A percentile compares a stretch with the other conserved stretches of the same genome.
Evolutionary conservation across 2,329 filamentous ascomycete genomes (phyloP).

Genomic region (Stagonosporopsis chrysanthemi): DNA sequence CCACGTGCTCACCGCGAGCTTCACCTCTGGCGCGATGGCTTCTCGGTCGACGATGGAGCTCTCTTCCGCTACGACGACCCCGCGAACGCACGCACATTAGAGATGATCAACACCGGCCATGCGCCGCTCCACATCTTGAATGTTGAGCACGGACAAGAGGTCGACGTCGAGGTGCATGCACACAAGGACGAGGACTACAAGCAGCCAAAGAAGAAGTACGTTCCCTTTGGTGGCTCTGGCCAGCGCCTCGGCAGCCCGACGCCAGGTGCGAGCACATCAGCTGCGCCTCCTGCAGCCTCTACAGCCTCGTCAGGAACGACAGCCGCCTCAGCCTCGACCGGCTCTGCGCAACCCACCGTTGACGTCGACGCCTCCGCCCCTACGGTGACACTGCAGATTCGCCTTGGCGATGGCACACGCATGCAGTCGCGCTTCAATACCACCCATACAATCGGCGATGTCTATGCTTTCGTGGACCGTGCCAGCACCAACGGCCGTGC

Average conservation of each 20-base stretch:
- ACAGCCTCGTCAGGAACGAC: slow-evolving; percentile 45
- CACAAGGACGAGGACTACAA: slow-evolving; percentile 79
- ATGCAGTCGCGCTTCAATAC: slow-evolving; percentile 84
- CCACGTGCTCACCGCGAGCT: slow-evolving; percentile 71
- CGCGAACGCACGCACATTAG: slow-evolving; percentile 72
- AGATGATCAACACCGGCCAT: slow-evolving; percentile 78
- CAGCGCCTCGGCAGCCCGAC: slow-evolving; percentile 80
- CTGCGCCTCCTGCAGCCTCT: slow-evolving; percentile 45
- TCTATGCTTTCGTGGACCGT: slow-evolving; percentile 77
- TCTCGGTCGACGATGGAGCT: slow-evolving; percentile 83
- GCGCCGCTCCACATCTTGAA: slow-evolving; percentile 81
- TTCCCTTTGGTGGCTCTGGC: slow-evolving; percentile 75
- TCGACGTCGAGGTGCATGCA: slow-evolving; percentile 78
- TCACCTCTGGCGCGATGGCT: slow-evolving; percentile 84
- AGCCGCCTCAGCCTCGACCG: slow-evolving; percentile 33
- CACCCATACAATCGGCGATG: slow-evolving; percentile 76
- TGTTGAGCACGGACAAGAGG: slow-evolving; percentile 75
- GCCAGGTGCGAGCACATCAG: slow-evolving; percentile 61
- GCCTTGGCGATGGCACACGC: slow-evolving; percentile 78
- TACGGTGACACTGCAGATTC: slow-evolving; percentile 74
- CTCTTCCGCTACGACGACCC: slow-evolving; percentile 82
- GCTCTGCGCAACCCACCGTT: slow-evolving; percentile 54
- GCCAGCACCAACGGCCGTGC: slow-evolving; percentile 67
- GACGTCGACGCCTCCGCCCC: slow-evolving; percentile 71
- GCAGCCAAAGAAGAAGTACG: slow-evolving; percentile 76